These are phyloP conservation scores for Coemansia sp. DNA, from an alignment of 192 early-diverging fungal species.

Conservation along the genomic window DNA sequence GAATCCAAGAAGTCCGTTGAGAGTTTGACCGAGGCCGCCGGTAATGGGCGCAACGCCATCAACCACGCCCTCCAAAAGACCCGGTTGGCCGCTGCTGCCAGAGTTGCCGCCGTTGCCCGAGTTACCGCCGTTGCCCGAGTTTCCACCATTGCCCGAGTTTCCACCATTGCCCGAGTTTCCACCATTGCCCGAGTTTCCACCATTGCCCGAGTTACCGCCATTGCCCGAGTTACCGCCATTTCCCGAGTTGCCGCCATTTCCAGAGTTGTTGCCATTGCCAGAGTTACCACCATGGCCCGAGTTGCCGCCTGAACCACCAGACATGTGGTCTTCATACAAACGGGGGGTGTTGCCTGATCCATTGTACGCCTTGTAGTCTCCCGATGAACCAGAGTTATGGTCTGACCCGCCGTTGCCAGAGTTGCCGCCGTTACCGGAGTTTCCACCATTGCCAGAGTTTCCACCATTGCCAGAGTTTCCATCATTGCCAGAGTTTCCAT, in stretches of 20 bases:
- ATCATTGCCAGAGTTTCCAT: no score
- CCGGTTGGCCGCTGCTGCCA: conserved; percentile 5
- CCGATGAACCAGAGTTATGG: no score
- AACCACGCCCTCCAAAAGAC: conserved; percentile 16
- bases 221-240: neutral
- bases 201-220: neutral
- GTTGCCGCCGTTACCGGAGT: no score
- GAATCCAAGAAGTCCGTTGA: conserved; percentile 12
- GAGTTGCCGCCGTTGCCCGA: neutral
- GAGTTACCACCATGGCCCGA: neutral
- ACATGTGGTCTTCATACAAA: no score
- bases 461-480: no score
- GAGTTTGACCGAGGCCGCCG: conserved; percentile 8
- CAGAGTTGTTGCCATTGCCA: neutral
- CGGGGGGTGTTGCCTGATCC: no score
- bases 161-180: neutral
- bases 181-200: neutral
- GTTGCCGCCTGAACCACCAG: neutral
- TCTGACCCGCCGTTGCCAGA: neutral
- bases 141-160: neutral
- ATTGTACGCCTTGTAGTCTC: no score
- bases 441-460: no score
- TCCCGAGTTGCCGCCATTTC: neutral
- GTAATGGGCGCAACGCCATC: conserved; percentile 24
- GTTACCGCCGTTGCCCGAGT: neutral